A percentile compares a stretch with the other conserved stretches of the same genome.
phyloP scores from a whole-genome alignment of 352 stramenopile species.

The Phytophthora capsici region DNA sequence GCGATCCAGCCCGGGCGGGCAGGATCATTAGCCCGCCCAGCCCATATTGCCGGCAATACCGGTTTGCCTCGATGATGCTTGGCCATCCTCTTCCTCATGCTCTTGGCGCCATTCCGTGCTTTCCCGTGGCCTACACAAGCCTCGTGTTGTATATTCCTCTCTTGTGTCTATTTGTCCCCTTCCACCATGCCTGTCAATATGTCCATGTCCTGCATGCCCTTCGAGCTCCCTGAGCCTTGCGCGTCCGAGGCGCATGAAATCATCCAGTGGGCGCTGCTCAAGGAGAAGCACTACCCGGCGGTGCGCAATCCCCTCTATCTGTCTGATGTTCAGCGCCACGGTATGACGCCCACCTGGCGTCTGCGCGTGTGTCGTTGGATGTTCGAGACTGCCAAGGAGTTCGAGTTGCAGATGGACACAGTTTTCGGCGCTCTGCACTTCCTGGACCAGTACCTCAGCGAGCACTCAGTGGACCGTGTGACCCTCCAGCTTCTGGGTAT shows the following conservation, averaged over 20 bases:
- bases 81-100: conserved; percentile 27
- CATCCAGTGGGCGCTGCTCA: conserved; percentile 48
- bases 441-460: conserved; percentile 74
- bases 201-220: conserved; percentile 35
- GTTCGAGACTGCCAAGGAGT: conserved; percentile 78
- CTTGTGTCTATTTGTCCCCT: conserved; percentile 16
- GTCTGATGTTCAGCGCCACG: conserved; percentile 50
- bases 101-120: conserved; percentile 39
- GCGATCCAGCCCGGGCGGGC: conserved; percentile 1
- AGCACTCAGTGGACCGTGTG: conserved; percentile 74
- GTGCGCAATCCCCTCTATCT: conserved; percentile 54
- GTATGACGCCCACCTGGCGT: conserved; percentile 72
- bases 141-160: conserved; percentile 30
- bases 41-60: conserved; percentile 30
- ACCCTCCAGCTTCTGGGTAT: conserved; percentile 77
- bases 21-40: conserved; percentile 15
- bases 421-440: conserved; percentile 69
- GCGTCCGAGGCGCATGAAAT: conserved; percentile 34
- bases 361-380: conserved; percentile 83
- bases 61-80: conserved; percentile 26
- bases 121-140: conserved; percentile 43
- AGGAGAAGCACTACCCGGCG: conserved; percentile 42
- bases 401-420: conserved; percentile 72
- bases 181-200: conserved; percentile 14
- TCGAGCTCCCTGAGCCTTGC: conserved; percentile 28